Evolutionary conservation across 495 filamentous ascomycete genomes (phyloP), one percentile per base, ranked within the genome.

Genomic region (Ramalina peruviana): DNA sequence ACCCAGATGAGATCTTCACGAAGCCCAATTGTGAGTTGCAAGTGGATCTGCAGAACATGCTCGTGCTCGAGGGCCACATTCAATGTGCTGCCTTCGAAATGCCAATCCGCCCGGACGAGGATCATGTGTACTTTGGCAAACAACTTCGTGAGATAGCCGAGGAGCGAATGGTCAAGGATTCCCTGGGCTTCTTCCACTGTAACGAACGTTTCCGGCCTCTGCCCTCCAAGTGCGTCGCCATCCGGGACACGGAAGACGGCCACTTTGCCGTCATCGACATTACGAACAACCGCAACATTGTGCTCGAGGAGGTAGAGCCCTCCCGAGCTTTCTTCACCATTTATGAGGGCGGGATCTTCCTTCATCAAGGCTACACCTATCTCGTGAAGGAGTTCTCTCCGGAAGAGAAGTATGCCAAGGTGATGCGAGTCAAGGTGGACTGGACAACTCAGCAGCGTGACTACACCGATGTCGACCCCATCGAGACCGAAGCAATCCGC

Each of bases 41-140:
- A 59, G 81, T 96, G 3, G 92, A 96, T 59, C 67, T 97, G n/a
- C 67, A 80, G 39, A 96, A 97, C 60, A 78, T 93, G 67, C 78
- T 96, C 1, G 83, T 95, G 27, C 72, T 88, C 10, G 92, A 95
- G 68, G 89, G 92, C 3, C 92, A 97, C 55, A 72, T 98, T 25
- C 92, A 98, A 65, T 98, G 92, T 58, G 92, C 93, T 15, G 92
- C 93, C 4, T 85, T 85, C 59, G 92, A 98, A 60, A 87, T 94
- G 81, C 89, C 92, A 17, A 88, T 98, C 45, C 76, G 74, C 17
- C 79, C 85, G 2, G 58, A 74, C 12, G 78, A 85, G 56, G 92
- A 97, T 67, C 65, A 68, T 17, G 47, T 66, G 36, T 98, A 94
- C 68, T 96, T 98, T 57, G 82, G 86, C 16, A 67, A 76, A 36